A percentile compares a stretch with the other conserved stretches of the same genome.
Conservation (phyloP, 176 grass and related monocot genomes). For the Carex littledalei region DNA sequence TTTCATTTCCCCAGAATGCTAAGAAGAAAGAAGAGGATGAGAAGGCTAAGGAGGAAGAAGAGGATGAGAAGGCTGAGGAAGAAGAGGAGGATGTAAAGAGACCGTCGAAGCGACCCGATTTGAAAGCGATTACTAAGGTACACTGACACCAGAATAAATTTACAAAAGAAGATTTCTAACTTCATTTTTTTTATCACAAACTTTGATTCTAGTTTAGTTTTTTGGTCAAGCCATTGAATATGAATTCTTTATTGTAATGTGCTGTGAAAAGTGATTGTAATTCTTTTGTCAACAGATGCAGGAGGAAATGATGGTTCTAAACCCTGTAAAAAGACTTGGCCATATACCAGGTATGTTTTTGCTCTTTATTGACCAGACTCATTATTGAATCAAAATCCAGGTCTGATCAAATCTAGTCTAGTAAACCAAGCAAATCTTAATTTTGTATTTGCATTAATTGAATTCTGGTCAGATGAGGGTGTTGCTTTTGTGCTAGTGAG, state of each 20-base stretch:
- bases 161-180: background rate
- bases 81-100: constrained; percentile 32
- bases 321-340: constrained; percentile 12
- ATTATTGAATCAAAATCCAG: background rate
- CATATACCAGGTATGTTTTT: constrained; percentile 15
- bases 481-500: background rate
- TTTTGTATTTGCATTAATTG: background rate
- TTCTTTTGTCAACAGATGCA: constrained; percentile 12
- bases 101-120: constrained; percentile 44
- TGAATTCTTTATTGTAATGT: background rate
- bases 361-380: background rate
- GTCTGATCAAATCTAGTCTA: background rate
- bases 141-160: background rate
- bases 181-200: background rate
- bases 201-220: background rate
- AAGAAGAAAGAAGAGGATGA: constrained; percentile 23
- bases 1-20: constrained; percentile 11
- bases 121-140: constrained; percentile 63
- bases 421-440: background rate
- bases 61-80: background rate
- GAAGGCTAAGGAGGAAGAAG: constrained; percentile 22
- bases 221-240: background rate
- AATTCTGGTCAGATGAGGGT: background rate
- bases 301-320: background rate
- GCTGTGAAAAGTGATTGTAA: background rate